phyloP scores from a whole-genome alignment of 148 eudicot genomes.

The Drosera capensis region DNA sequence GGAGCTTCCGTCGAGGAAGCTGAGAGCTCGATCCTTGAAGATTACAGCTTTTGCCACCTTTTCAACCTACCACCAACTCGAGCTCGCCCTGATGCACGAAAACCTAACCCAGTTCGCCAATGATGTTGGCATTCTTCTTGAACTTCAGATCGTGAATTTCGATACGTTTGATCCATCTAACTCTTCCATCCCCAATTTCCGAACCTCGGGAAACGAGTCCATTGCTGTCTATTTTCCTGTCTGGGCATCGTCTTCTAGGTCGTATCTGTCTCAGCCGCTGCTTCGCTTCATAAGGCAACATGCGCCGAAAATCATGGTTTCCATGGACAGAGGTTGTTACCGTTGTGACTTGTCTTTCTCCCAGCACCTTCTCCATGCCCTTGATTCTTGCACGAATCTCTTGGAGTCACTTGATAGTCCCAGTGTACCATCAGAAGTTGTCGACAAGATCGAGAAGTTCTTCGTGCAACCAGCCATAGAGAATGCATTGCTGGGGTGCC shows the following conservation, averaged over 20 bases:
- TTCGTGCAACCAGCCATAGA: constrained; percentile 68
- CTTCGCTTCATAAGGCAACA: constrained; percentile 55
- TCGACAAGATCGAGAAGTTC: constrained; percentile 63
- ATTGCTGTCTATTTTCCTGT: constrained; percentile 74
- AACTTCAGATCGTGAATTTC: constrained; percentile 45
- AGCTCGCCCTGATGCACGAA: constrained; percentile 46
- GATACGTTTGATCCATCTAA: constrained; percentile 37
- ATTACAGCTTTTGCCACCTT: constrained; percentile 63
- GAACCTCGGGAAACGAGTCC: constrained; percentile 49
- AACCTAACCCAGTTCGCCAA: constrained; percentile 66
- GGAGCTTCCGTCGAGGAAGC: constrained; percentile 58
- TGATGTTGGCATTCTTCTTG: constrained; percentile 53
- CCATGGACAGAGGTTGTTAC: constrained; percentile 65
- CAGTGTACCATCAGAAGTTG: constrained; percentile 42
- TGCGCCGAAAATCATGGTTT: constrained; percentile 66
- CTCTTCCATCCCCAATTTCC: constrained; percentile 29
- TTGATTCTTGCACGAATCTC: constrained; percentile 52
- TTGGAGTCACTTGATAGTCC: constrained; percentile 78
- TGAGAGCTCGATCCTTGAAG: constrained; percentile 41
- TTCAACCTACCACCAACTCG: constrained; percentile 45
- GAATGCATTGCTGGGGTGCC: constrained; percentile 47
- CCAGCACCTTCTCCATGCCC: constrained; percentile 52
- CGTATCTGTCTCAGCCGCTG: constrained; percentile 30
- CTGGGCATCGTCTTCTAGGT: constrained; percentile 31
- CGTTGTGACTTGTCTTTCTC: constrained; percentile 62